Conservation (phyloP, 225 moss, liverwort and hornwort species). For the Pseudoscleropodium purum region DNA sequence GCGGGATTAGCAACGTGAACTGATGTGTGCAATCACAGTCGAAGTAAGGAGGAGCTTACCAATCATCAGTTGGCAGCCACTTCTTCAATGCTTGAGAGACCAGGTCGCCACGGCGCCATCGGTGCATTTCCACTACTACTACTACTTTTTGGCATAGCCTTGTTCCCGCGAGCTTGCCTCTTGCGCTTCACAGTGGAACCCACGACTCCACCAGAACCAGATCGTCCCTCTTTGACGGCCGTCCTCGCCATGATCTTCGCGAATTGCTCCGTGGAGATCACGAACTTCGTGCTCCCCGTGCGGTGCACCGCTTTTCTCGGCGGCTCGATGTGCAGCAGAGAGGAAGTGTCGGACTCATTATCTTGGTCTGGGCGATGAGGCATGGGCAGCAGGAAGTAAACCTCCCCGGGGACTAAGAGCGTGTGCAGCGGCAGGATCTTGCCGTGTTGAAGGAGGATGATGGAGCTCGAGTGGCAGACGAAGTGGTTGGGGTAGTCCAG, state of each 20-base stretch:
- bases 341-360: conserved; percentile 13
- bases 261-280: conserved; percentile 82
- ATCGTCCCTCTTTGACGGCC: conserved; percentile 36
- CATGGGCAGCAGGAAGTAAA: conserved; percentile 76
- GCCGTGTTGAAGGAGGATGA: conserved; percentile 63
- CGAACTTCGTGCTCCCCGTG: conserved; percentile 72
- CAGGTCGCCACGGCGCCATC: conserved; percentile 29
- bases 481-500: conserved; percentile 65
- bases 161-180: neutral
- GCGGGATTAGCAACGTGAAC: neutral
- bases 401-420: conserved; percentile 55
- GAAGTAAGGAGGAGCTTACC: neutral
- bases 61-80: conserved; percentile 28
- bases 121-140: neutral
- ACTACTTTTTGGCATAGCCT: neutral
- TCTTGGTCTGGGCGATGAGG: conserved; percentile 7
- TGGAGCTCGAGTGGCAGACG: conserved; percentile 78
- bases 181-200: neutral
- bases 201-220: neutral
- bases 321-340: conserved; percentile 22
- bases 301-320: neutral
- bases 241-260: conserved; percentile 60
- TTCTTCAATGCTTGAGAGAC: conserved; percentile 41
- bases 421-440: conserved; percentile 60
- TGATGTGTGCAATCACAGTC: neutral